Base-by-base conservation (phyloP, 805 yeast species). In the Saccharomycopsis babjevae region DNA sequence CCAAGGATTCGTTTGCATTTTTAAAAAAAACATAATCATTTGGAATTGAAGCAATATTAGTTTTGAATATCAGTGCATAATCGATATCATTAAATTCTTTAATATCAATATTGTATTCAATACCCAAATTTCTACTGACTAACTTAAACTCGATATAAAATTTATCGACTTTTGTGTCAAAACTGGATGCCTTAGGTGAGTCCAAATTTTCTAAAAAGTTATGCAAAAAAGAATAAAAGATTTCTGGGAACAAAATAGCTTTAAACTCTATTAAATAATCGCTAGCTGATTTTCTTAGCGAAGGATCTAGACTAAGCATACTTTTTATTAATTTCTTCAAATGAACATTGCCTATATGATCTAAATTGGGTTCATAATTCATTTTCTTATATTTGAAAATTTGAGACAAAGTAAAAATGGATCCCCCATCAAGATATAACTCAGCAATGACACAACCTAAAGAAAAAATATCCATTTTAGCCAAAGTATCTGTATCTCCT, bases 391-490 rank as follows among this genome's bases (percentile, higher is more conserved):
- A 94, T 71, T 85, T 88, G 76, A 89, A 93, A 63, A 92, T 75
- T 68, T 92, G 96, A 0, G 98, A 84, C 13, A 94, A 77, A 0
- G 96, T 85, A 71, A 94, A 93, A 0, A 89, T 78, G 0, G 97
- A 88, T 18, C 88, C 79, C 0, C 97, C 97, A 65, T 94, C 98
- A 20, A 84, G 74, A 65, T 86, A 89, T 6, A 94, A 72, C 71
- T 94, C 99, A 0, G 96, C 96, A 66, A 94, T 85, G 2, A 88
- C 90, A 74, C 99, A 94, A 0, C 96, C 96, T 54, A 85, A 69
- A 59, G 90, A 81, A 70, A 89, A 89, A 28, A 93, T 76, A 72
- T 94, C 99, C 94, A 89, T 88, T 57, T 80, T 80, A 32, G 77
- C 75, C 0, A 84, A 79, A 34, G 88, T 69, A 15, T 56, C 58